Conservation (phyloP, 768 basidiomycete genomes). For the Amanita fuliginea region DNA sequence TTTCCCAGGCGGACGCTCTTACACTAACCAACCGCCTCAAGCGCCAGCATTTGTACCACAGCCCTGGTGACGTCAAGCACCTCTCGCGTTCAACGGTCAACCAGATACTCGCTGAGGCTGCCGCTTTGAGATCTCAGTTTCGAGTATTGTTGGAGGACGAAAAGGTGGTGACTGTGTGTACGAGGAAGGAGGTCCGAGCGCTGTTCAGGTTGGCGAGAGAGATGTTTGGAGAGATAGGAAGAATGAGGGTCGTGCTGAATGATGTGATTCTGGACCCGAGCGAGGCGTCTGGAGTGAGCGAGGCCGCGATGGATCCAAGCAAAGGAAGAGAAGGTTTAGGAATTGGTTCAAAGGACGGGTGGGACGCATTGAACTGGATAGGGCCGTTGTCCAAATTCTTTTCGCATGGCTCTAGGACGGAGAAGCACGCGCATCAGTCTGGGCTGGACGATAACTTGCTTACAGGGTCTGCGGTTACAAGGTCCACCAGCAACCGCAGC, state of each 20-base stretch:
- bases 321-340: conserved; percentile 30
- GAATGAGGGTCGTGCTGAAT: conserved; percentile 75
- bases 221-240: conserved; percentile 70
- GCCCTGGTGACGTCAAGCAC: conserved; percentile 77
- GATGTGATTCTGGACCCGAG: conserved; percentile 84
- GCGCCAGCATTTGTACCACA: conserved; percentile 62
- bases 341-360: conserved; percentile 16
- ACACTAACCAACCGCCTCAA: conserved; percentile 85
- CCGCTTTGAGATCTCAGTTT: conserved; percentile 62
- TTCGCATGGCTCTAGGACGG: conserved; percentile 17
- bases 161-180: conserved; percentile 45
- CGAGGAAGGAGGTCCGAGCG: conserved; percentile 70
- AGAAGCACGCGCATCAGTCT: conserved; percentile 5
- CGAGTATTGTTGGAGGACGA: conserved; percentile 68
- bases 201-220: conserved; percentile 84
- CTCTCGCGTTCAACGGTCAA: conserved; percentile 76
- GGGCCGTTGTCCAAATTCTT: conserved; percentile 80
- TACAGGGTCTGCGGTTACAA: background rate
- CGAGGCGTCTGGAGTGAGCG: conserved; percentile 59
- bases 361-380: conserved; percentile 49
- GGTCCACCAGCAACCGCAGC: background rate
- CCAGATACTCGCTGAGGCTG: conserved; percentile 60
- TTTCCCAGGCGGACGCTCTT: conserved; percentile 72
- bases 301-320: conserved; percentile 52
- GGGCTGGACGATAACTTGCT: conserved; percentile 12